phyloP scores from a whole-genome alignment of 805 yeast genomes.

The Pichia paraexigua region DNA sequence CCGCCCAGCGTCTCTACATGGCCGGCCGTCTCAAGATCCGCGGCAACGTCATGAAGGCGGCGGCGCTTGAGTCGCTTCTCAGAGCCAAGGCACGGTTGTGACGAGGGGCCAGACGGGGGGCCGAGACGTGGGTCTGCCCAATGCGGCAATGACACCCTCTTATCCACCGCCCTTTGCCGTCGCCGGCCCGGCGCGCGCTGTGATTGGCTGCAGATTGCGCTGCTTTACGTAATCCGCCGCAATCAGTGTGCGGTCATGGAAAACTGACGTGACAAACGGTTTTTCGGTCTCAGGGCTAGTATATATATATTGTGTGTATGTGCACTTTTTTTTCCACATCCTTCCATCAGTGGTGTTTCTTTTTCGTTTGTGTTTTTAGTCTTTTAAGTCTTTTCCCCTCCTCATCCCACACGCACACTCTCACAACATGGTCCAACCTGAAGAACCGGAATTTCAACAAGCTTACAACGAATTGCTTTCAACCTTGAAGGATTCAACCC shows the following conservation, averaged over 20 bases:
- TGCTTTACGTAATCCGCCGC: background rate
- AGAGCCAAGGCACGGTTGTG: constrained; percentile 40
- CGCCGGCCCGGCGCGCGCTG: background rate
- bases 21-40: constrained; percentile 77
- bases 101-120: too few species aligned
- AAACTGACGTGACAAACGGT: too few species aligned
- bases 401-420: background rate
- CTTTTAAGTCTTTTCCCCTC: background rate
- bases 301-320: too few species aligned
- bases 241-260: too few species aligned
- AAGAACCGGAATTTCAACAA: constrained; percentile 98
- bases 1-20: constrained; percentile 77
- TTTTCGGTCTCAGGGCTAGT: too few species aligned
- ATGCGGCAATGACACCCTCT: too few species aligned
- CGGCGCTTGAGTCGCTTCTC: constrained; percentile 62
- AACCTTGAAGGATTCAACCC: constrained; percentile 85
- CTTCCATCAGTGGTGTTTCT: too few species aligned
- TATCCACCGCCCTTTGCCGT: too few species aligned
- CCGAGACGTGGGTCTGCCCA: too few species aligned
- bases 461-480: constrained; percentile 90
- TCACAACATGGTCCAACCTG: constrained; percentile 60
- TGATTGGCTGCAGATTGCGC: background rate
- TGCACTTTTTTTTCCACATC: too few species aligned
- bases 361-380: too few species aligned
- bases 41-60: constrained; percentile 89